phyloP scores from a whole-genome alignment of 2,329 filamentous ascomycete genomes.

The Huntiella abstrusa region DNA sequence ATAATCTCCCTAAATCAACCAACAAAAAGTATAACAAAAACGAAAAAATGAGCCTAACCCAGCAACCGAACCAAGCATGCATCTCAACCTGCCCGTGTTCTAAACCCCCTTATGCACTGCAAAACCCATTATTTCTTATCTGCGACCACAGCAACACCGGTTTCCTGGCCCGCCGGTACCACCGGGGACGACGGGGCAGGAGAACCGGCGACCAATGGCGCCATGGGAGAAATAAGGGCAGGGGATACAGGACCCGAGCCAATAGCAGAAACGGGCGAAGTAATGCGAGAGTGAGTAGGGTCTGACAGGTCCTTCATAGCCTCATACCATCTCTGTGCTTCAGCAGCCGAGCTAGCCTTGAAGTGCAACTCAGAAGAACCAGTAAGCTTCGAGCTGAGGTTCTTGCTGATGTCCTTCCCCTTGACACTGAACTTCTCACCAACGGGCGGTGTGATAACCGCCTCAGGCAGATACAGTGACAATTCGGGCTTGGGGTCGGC shows the following conservation, averaged over 20 bases:
- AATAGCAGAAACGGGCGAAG: slow-evolving; percentile 15
- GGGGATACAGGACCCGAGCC: slow-evolving; percentile 17
- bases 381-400: slow-evolving; percentile 61
- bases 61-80: too few relatives aligned
- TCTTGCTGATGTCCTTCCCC: slow-evolving; percentile 77
- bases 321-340: slow-evolving; percentile 73
- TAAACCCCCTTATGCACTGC: too few relatives aligned
- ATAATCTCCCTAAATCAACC: background rate
- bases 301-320: slow-evolving; percentile 46
- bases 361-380: slow-evolving; percentile 67
- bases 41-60: background rate
- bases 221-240: slow-evolving; percentile 17
- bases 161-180: slow-evolving; percentile 12
- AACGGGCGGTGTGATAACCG: slow-evolving; percentile 49
- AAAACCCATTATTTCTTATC: slow-evolving; percentile 2
- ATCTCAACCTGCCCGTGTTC: too few relatives aligned
- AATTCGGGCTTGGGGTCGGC: slow-evolving; percentile 67
- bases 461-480: slow-evolving; percentile 83
- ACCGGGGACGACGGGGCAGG: slow-evolving; percentile 13
- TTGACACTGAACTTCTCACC: slow-evolving; percentile 86
- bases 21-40: too few relatives aligned
- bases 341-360: slow-evolving; percentile 65
- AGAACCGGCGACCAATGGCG: slow-evolving; percentile 13
- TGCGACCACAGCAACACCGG: slow-evolving; percentile 9
- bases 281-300: slow-evolving; percentile 20